Conservation (phyloP, 2,329 filamentous ascomycete species). For the Fusarium azukiicola region DNA sequence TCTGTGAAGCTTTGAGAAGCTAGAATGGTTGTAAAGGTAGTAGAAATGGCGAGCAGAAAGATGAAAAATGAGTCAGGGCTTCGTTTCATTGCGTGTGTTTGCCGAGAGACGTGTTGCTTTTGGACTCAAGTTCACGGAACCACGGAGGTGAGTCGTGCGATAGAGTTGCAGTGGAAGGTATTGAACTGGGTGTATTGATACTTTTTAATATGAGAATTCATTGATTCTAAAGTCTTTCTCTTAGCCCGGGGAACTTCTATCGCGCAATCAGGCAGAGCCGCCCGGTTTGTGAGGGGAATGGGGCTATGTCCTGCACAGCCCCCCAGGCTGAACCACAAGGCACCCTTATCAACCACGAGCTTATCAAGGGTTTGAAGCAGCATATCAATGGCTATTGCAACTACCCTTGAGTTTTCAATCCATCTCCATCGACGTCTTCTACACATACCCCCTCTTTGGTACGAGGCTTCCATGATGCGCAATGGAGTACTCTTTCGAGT, state of each 20-base stretch:
- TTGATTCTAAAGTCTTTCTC: not conserved
- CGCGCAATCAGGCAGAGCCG: not conserved
- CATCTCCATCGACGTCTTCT: not conserved
- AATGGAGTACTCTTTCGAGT: not conserved
- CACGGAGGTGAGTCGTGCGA: not conserved
- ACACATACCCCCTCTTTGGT: not conserved
- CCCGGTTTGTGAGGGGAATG: conserved; percentile 3
- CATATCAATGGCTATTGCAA: not conserved
- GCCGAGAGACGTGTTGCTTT: not conserved
- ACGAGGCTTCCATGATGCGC: not conserved
- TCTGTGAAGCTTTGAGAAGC: not conserved
- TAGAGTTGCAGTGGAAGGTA: not conserved
- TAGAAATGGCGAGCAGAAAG: not conserved
- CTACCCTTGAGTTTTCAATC: not conserved
- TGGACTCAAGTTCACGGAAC: not conserved
- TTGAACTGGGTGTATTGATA: not conserved
- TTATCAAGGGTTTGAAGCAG: not conserved
- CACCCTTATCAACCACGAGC: not conserved
- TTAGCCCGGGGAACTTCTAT: not conserved
- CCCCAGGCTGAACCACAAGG: not conserved
- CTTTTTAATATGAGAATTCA: not conserved
- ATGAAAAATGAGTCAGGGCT: not conserved
- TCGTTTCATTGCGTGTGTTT: not conserved
- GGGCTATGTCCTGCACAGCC: not conserved
- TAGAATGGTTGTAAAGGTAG: not conserved